A percentile compares a stretch with the other conserved stretches of the same genome.
phyloP scores from a whole-genome alignment of 345 rosid genomes.

The Heritiera littoralis region DNA sequence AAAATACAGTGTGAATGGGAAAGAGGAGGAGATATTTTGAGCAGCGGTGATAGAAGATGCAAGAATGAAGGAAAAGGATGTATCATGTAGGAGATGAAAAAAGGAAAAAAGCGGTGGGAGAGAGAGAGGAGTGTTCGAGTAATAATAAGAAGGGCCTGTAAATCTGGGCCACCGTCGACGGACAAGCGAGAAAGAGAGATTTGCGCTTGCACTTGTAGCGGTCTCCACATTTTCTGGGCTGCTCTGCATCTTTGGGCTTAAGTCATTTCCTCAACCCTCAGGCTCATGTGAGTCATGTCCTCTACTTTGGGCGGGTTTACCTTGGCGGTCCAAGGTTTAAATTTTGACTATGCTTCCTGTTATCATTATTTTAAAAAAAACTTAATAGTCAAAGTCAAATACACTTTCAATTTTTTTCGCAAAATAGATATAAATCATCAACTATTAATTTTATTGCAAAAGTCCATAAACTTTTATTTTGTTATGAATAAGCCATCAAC shows the following conservation, averaged over 20 bases:
- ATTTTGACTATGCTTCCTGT: background rate
- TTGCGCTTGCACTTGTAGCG: conserved; percentile 13
- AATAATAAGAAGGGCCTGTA: conserved; percentile 21
- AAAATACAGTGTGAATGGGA: background rate
- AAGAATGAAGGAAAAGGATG: background rate
- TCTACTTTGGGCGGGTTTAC: background rate
- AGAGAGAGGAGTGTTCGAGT: background rate
- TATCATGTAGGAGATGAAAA: background rate
- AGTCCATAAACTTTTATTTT: no score
- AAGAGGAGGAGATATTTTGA: background rate
- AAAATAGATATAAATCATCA: no score
- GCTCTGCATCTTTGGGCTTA: background rate
- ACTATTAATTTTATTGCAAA: no score
- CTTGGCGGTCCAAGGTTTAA: background rate
- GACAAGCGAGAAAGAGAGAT: background rate
- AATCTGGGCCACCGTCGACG: conserved; percentile 35
- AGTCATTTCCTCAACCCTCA: background rate
- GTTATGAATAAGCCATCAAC: no score
- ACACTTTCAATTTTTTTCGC: no score
- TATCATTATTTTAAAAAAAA: no score
- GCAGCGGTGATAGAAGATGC: conserved; percentile 18
- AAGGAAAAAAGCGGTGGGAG: background rate
- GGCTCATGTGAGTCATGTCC: background rate
- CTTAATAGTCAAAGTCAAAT: no score
- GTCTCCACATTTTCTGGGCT: background rate